Evolutionary conservation across 2,329 filamentous ascomycete species (phyloP), one percentile per base, ranked within the genome.

Genomic region (Claviceps pusilla): DNA sequence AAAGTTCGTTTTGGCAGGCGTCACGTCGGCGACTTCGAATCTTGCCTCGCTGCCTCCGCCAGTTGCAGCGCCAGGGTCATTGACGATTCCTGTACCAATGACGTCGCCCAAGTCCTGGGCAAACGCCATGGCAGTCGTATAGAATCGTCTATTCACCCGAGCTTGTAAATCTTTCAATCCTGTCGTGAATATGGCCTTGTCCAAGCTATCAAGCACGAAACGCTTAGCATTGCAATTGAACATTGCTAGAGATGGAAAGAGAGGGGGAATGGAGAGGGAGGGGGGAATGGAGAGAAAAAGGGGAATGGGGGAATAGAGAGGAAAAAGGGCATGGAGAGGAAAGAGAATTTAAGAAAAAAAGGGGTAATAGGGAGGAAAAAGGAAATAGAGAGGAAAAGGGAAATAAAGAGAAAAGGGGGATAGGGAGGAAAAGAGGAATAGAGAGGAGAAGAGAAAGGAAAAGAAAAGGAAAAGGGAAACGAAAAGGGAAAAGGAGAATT

Each of bases 131-230:
- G 77, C 76, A 3, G 75, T 80, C 1, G 77, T 77, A 61, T 84
- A 84, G 57, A 75, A 75, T 7, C 82, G 72, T 51, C 69, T 65
- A 37, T 80, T 72, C n/a, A 84, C 68, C 50, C 72, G 76, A 46
- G 67, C 66, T 54, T 78, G 75, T 28, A 86, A 62, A 11, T 67
- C 66, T 14, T 68, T 61, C 28, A 85, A 68, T 3, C 74, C 78
- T 10, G 70, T 66, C 12, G 73, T 72, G 63, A 85, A 85, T 16
- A 83, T 68, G 53, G 76, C 71, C 60, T 79, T 83, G 61, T 88
- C 84, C 55, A 86, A 75, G 51, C 83, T 87, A 19, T 14, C 7
- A 46, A 46, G 14, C 3, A 46, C 16, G 3, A 46, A 29, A 54
- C 54, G 64, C 76, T 63, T 80, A 54, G 48, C 16, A 31, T 28